Evolutionary conservation across 345 rosid species (phyloP), one percentile per base, ranked within the genome.

Genomic region (Garcia nutans): DNA sequence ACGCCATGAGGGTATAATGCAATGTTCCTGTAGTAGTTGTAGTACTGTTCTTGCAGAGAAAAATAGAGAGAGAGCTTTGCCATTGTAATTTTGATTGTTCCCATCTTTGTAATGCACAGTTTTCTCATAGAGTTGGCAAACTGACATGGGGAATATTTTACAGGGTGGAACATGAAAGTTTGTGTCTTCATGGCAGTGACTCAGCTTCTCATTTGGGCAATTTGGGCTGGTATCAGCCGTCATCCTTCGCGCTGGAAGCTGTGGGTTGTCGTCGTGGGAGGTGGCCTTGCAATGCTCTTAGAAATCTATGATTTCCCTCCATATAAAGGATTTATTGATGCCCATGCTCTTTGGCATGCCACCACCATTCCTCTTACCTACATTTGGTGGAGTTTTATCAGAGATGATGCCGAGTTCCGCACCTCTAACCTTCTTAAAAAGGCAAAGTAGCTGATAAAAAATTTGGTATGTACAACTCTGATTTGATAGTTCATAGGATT

Each of bases 201-300:
- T 59, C 92, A 91, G 87, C 86, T 95, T 79, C 86, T 89, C 31
- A 84, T 87, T 22, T 93, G 99, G 99, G 97, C 91, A 17, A 17
- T 86, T 63, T 95, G 99, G 98, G 98, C 94, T 16, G 89, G 91
- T 13, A 59, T 87, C 73, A 82, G 86, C 11, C 71, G 80, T 67
- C 97, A 95, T 82, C 98, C 96, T 24, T 90, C 96, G 0, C 88
- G 88, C 64, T 82, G 89, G 91, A 91, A 95, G 88, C 83, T 95
- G 80, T 88, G 97, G 96, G 76, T 84, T 33, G 91, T 91, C 75
- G 84, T 85, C 0, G 10, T 84, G 6, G 81, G 81, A 17, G 84
- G 90, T 70, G 86, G 85, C 66, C 80, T 91, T 9, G 87, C 91
- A 54, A 78, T 86, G 89, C 86, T 89, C 16, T 70, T 95, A 42